These are phyloP conservation scores for Ustanciosporium gigantosporum DNA, from an alignment of 1,284 basidiomycete species.

Conservation along the genomic window DNA sequence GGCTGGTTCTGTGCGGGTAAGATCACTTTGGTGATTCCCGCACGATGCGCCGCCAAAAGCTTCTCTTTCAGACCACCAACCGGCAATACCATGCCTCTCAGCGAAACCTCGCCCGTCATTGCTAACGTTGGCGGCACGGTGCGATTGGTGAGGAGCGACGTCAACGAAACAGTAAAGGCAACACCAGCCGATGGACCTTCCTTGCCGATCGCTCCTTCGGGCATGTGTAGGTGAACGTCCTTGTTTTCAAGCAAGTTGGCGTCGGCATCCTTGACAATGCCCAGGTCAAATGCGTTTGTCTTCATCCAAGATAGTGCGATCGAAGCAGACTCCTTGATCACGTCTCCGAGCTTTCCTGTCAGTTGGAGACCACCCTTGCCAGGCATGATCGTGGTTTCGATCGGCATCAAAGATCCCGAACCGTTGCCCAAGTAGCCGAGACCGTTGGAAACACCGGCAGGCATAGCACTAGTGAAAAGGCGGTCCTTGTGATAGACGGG, in stretches of 20 bases:
- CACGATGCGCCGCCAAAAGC: slow-evolving; percentile 58
- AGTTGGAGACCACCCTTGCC: slow-evolving; percentile 69
- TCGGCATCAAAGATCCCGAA: slow-evolving; percentile 92
- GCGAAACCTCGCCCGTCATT: slow-evolving; percentile 60
- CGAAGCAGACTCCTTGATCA: slow-evolving; percentile 92
- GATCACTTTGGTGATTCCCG: slow-evolving; percentile 54
- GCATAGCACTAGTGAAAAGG: slow-evolving; percentile 77
- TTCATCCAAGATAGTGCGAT: slow-evolving; percentile 93
- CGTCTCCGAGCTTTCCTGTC: slow-evolving; percentile 96
- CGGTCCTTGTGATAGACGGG: slow-evolving; percentile 93
- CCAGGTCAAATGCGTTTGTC: slow-evolving; percentile 81
- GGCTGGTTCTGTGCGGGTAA: slow-evolving; percentile 58
- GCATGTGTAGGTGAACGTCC: slow-evolving; percentile 62
- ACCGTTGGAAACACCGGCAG: slow-evolving; percentile 90
- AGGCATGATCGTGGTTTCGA: slow-evolving; percentile 68
- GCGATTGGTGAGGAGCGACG: slow-evolving; percentile 72
- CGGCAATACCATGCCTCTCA: slow-evolving; percentile 59
- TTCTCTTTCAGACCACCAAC: slow-evolving; percentile 61
- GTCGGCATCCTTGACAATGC: slow-evolving; percentile 70
- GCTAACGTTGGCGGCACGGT: slow-evolving; percentile 52
- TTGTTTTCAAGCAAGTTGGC: slow-evolving; percentile 78
- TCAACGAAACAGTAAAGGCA: slow-evolving; percentile 86
- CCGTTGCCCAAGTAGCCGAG: slow-evolving; percentile 95
- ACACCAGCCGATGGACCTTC: slow-evolving; percentile 96
- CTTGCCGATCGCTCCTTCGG: slow-evolving; percentile 85